Percentiles rank a stretch among this genome's conserved stretches.
Conservation (phyloP, 495 filamentous ascomycete genomes). For the Penicillium pancosmium region DNA sequence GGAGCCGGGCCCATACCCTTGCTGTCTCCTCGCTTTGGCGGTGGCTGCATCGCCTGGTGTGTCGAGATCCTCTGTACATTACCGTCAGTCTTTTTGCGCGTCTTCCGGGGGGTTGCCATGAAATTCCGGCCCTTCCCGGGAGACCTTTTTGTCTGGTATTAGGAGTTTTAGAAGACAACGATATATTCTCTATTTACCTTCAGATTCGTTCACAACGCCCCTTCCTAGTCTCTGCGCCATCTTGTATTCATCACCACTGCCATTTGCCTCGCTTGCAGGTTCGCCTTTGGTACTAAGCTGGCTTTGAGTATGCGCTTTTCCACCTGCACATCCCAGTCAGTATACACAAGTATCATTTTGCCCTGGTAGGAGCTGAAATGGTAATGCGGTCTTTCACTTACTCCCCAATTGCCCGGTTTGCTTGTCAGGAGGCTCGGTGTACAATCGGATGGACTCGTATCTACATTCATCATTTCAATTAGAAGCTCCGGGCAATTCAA, state of each 20-base stretch:
- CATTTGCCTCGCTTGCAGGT: conserved; percentile 9
- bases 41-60: conserved; percentile 38
- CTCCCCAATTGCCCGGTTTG: conserved; percentile 62
- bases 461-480: conserved; percentile 32
- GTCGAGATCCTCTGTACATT: conserved; percentile 49
- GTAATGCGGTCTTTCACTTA: conserved; percentile 23
- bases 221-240: conserved; percentile 35
- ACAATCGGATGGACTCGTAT: conserved; percentile 61
- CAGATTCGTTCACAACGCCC: conserved; percentile 28
- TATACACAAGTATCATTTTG: not conserved
- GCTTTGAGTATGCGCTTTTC: conserved; percentile 35
- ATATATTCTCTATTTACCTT: conserved; percentile 40
- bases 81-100: conserved; percentile 41
- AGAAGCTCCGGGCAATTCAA: not conserved
- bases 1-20: conserved; percentile 63
- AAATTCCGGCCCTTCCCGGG: conserved; percentile 11
- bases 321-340: conserved; percentile 13
- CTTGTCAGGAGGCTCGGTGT: conserved; percentile 53
- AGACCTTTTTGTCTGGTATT: conserved; percentile 29
- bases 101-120: conserved; percentile 22
- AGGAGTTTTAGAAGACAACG: conserved; percentile 37
- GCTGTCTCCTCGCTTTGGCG: conserved; percentile 52
- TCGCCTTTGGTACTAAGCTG: conserved; percentile 22
- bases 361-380: not conserved
- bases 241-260: conserved; percentile 27